Conservation (phyloP, 2,329 filamentous ascomycete species). For the Xylariaceae sp. region DNA sequence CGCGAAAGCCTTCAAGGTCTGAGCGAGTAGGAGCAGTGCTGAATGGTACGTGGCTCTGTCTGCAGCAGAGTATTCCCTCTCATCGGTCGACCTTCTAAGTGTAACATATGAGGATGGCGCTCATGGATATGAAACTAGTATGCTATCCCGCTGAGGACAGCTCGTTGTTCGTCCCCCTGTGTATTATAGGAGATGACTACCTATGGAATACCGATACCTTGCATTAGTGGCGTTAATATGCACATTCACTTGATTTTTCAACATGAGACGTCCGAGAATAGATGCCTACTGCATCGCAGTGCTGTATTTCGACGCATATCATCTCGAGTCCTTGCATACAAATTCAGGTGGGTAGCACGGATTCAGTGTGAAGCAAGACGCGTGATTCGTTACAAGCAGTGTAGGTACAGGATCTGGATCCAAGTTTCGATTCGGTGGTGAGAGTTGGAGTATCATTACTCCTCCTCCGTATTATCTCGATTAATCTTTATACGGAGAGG, state of each 20-base stretch:
- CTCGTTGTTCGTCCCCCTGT: neutral
- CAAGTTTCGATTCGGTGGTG: no score
- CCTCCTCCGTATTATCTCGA: no score
- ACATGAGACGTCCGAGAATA: neutral
- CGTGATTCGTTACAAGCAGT: no score
- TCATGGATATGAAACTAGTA: neutral
- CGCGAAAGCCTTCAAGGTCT: constrained; percentile 43
- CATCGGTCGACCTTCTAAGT: neutral
- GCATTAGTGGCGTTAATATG: constrained; percentile 16
- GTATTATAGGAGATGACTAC: neutral
- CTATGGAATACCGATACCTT: constrained; percentile 9
- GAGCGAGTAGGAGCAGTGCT: neutral
- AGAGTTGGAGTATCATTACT: no score
- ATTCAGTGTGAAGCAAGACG: no score
- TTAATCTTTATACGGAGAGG: no score
- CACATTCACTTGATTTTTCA: neutral
- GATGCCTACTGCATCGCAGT: neutral
- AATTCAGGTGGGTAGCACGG: neutral
- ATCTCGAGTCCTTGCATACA: neutral
- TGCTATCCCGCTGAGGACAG: neutral
- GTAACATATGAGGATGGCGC: neutral
- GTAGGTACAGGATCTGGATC: no score
- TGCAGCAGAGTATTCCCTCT: neutral
- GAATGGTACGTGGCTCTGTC: neutral
- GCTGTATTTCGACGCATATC: no score